Conservation (phyloP, 2,329 filamentous ascomycete species). For the Atkinsonella texensis region DNA sequence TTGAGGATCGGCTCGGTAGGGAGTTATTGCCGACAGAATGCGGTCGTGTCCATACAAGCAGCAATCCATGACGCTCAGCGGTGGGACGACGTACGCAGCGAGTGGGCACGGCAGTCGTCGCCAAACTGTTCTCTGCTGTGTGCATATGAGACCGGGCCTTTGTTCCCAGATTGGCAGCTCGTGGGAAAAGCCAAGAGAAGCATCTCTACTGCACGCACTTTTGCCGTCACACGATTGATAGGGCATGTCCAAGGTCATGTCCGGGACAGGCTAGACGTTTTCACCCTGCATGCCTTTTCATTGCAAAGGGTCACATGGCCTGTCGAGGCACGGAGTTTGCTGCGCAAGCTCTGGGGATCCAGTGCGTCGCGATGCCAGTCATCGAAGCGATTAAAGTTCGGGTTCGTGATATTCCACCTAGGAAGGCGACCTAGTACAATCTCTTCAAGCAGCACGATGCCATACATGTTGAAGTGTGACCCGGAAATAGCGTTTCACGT, state of each 20-base stretch:
- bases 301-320: neutral
- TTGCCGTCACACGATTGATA: neutral
- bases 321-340: neutral
- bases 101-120: neutral
- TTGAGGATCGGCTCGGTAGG: too few species aligned
- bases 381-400: neutral
- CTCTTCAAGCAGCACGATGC: too few species aligned
- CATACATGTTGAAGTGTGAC: too few species aligned
- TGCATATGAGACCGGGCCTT: neutral
- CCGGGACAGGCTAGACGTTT: neutral
- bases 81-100: neutral
- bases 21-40: neutral
- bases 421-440: neutral
- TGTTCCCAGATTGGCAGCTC: neutral
- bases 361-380: neutral
- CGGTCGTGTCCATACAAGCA: neutral
- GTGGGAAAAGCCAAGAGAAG: neutral
- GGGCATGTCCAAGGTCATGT: neutral
- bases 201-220: neutral
- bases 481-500: too few species aligned
- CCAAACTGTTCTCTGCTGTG: neutral
- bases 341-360: neutral
- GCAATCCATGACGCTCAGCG: neutral
- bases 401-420: neutral
- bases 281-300: neutral